Evolutionary conservation across 768 basidiomycete genomes (phyloP), one percentile per base, ranked within the genome.

Genomic region (Tylopilus felleus): DNA sequence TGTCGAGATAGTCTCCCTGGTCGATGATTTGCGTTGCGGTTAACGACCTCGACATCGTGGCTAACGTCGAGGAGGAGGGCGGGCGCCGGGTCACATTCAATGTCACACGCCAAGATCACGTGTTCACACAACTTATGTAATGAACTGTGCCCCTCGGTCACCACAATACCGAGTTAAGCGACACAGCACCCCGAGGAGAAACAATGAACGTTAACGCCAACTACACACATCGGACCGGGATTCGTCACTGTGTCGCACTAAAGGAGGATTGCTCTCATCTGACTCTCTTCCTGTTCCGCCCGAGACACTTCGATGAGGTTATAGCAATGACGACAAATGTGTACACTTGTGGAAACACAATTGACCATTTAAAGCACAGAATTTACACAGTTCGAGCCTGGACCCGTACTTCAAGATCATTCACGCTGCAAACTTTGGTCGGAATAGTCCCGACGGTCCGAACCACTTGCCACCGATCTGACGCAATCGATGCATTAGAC

Each of bases 11-110:
- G 69, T 88, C 82, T 64, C 89, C 92, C 29, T 78, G 71, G 21
- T 70, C 75, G 61, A 93, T 85, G 50, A 93, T 75, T 69, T 93
- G 85, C 3, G 87, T 78, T 27, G 90, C 77, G n/a, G 88, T 90
- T 58, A 90, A 71, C 14, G 68, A 67, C 58, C 84, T 68, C 64
- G 89, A 89, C 89, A 90, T 90, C 52, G 69, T 67, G 59, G 61
- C 25, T 54, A 54, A 58, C 62, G 60, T 57, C 44, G 47, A 60
- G 49, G 52, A 49, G 19, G 33, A 46, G 29, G 39, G 48, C 9
- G 41, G 22, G n/a, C n/a, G n/a, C n/a, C n/a, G 2, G n/a, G 36
- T 36, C 50, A 33, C 29, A 44, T 8, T 50, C 6, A 44, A 13
- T 40, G 39, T 40, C 49, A 53, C 56, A 45, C 50, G 38, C 50